Evolutionary conservation across 306 rosid species (phyloP), one percentile per base, ranked within the genome.

Genomic region (Cicer arietinum): DNA sequence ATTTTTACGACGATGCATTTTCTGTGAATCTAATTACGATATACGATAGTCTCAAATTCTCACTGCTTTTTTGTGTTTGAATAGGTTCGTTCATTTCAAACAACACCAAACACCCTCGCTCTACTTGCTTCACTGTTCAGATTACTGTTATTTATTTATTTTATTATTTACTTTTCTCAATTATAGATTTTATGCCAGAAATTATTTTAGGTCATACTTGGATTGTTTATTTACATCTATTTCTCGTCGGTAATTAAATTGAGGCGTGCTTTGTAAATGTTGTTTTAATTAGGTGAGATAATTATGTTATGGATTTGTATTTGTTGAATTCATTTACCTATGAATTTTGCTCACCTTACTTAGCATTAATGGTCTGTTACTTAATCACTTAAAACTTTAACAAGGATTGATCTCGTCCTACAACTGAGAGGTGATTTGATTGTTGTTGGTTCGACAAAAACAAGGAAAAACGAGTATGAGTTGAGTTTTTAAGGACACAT

Each of bases 11-110:
- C 37, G n/a, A 56, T 50, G 44, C 60, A 54, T 63, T 51, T 13
- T 46, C 41, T 8, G 12, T 46, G 2, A 40, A 0, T 71, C 10
- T 51, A 44, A 72, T 72, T 39, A 6, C 39, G 61, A 54, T 18
- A 54, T 47, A 3, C 25, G 46, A 35, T 45, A 61, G 5, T 17
- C 39, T 64, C 8, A 43, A 54, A 64, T 13, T 30, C 25, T 51
- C 57, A 16, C 10, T 62, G 41, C 20, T 37, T 59, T 59, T 62
- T 41, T 30, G 44, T 14, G 16, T 14, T 20, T 59, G 30, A 4
- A 17, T 37, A 45, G 54, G 80, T 75, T 77, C 41, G 79, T 72
- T 67, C 37, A 5, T 47, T 65, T 53, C 7, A 6, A 68, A 47
- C 10, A 18, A 37, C 20, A 18, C 46, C 45, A 35, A 54, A 72